Conservation (phyloP, 768 basidiomycete genomes). For the Thelephora ganbajun region DNA sequence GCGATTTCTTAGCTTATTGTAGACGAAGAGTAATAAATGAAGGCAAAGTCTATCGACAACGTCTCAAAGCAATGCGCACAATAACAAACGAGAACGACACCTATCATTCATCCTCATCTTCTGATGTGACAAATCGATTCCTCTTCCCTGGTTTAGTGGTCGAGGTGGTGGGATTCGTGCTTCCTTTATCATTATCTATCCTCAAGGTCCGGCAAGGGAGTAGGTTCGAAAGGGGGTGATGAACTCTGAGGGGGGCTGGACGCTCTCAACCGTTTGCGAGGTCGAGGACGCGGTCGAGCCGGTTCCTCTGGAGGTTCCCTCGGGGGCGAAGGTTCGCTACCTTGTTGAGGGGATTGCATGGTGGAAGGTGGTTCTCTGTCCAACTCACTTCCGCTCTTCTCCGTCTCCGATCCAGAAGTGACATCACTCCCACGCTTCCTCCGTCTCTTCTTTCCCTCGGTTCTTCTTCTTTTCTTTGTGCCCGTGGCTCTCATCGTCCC, state of each 20-base stretch:
- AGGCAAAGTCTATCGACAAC: not conserved
- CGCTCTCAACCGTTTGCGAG: constrained; percentile 27
- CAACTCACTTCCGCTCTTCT: constrained; percentile 15
- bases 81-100: not conserved
- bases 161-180: constrained; percentile 9
- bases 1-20: not conserved
- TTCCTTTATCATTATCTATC: not conserved
- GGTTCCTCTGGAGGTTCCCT: constrained; percentile 1
- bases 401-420: constrained; percentile 14
- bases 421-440: constrained; percentile 21
- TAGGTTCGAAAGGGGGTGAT: not conserved
- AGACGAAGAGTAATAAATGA: not conserved
- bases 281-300: constrained; percentile 19
- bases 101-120: constrained; percentile 22
- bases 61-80: not conserved
- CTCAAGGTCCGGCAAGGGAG: not conserved
- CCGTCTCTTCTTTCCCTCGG: constrained; percentile 27
- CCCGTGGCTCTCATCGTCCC: constrained; percentile 35
- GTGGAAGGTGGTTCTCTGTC: constrained; percentile 13
- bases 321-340: constrained; percentile 2
- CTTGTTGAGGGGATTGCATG: too few relatives aligned
- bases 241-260: not conserved
- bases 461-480: constrained; percentile 47
- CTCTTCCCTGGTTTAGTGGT: constrained; percentile 15
- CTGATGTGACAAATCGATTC: constrained; percentile 21